Conservation (phyloP, 768 basidiomycete genomes). For the Amylocystis lapponica region DNA sequence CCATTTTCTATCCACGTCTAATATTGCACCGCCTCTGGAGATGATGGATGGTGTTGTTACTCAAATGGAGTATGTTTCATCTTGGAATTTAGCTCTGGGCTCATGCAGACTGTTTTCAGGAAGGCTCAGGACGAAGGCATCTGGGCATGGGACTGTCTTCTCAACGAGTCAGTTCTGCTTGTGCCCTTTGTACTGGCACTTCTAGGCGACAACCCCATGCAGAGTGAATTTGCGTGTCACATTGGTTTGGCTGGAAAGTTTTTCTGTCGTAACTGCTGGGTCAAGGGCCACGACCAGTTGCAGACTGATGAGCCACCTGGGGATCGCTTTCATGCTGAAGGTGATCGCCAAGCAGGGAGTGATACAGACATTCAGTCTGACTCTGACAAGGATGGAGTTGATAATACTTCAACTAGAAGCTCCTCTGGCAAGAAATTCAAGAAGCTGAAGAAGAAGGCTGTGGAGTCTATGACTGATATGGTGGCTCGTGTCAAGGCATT, state of each 20-base stretch:
- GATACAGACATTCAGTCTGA: too few relatives aligned
- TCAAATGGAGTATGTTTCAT: conserved; percentile 24
- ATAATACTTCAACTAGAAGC: too few relatives aligned
- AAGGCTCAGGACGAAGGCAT: conserved; percentile 26
- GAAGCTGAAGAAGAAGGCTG: too few relatives aligned
- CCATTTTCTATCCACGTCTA: conserved; percentile 37
- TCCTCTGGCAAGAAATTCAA: too few relatives aligned
- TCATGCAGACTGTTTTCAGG: conserved; percentile 9
- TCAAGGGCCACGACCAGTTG: too few relatives aligned
- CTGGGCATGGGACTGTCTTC: conserved; percentile 32
- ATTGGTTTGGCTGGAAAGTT: conserved; percentile 32
- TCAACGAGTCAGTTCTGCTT: conserved; percentile 5
- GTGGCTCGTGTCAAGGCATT: too few relatives aligned
- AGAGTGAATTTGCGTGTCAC: conserved; percentile 38
- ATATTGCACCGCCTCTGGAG: conserved; percentile 34
- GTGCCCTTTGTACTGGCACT: conserved; percentile 11
- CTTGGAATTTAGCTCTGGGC: not conserved
- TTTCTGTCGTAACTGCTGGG: conserved; percentile 37
- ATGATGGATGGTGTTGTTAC: conserved; percentile 30
- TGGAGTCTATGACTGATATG: too few relatives aligned
- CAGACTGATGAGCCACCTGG: too few relatives aligned
- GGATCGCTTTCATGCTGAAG: too few relatives aligned
- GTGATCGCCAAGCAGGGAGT: too few relatives aligned
- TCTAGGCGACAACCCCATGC: conserved; percentile 44
- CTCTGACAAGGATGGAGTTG: too few relatives aligned